Evolutionary conservation across 805 yeast genomes (phyloP).

Genomic region (Saturnispora bothae): DNA sequence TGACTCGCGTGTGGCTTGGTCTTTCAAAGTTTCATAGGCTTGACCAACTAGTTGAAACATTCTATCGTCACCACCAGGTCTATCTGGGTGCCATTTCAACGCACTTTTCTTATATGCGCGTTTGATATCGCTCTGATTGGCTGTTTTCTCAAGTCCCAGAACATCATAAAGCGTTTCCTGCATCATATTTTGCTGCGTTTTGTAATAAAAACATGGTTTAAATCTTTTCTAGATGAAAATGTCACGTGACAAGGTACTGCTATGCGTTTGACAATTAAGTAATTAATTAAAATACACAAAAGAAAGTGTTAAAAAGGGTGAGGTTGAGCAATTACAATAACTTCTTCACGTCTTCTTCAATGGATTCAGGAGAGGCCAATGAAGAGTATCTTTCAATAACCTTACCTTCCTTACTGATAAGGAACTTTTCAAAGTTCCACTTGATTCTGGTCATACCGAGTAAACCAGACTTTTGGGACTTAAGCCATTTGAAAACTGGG

Average conservation of each 20-base stretch:
- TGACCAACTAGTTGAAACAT: constrained; percentile 69
- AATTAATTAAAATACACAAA: too few species aligned
- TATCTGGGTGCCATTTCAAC: constrained; percentile 69
- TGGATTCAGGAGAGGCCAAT: constrained; percentile 50
- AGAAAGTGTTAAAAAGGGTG: too few species aligned
- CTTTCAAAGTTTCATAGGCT: constrained; percentile 74
- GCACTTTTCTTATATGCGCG: constrained; percentile 75
- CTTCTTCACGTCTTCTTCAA: constrained; percentile 50
- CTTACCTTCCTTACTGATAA: constrained; percentile 42
- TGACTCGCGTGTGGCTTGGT: constrained; percentile 50
- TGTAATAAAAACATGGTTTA: too few species aligned
- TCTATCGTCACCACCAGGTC: constrained; percentile 72
- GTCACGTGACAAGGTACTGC: too few species aligned
- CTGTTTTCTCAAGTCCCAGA: constrained; percentile 43
- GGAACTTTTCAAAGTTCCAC: constrained; percentile 55
- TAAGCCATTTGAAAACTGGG: constrained; percentile 72
- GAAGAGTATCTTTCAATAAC: constrained; percentile 50
- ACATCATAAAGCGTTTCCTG: constrained; percentile 38
- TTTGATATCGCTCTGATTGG: constrained; percentile 50
- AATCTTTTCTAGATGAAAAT: too few species aligned
- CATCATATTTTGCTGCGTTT: too few species aligned
- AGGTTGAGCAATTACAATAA: constrained; percentile 34
- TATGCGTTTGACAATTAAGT: too few species aligned
- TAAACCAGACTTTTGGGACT: constrained; percentile 44
- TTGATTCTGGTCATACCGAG: constrained; percentile 60